Base-by-base conservation (phyloP, 2,329 filamentous ascomycete species). In the Ascocoryne sarcoides region DNA sequence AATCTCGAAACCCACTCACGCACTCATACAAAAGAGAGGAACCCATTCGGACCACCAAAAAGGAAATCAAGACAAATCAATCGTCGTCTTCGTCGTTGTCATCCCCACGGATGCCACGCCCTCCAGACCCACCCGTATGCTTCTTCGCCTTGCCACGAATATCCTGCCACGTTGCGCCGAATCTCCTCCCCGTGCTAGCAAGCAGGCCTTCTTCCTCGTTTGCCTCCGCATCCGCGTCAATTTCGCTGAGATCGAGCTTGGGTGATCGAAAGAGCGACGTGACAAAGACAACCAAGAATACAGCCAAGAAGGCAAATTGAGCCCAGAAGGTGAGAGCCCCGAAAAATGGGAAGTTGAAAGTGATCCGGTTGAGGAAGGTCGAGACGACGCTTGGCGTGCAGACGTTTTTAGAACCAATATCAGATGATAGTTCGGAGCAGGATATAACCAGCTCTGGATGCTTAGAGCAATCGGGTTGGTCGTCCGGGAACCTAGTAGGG, bases 251-350 rank as follows among this genome's bases (percentile, higher is more conserved):
- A 53, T 90, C 78, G 26, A 95, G 63, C 56, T 74, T 80, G 0
- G 90, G 89, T 1, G 87, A 79, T 31, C 83, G 79, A 70, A 96
- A 82, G 0, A 95, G 65, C 3, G 84, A 78, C 1, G 84, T 83
- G 16, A 87, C 44, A 52, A 95, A 84, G 10, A 94, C 80, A 40
- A 95, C 65, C 8, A 95, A 62, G 62, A 94, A 95, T 15, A 95
- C 71, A 23, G 64, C 82, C 32, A 98, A 65, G 65, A 98, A 96
- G 10, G 75, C 84, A 58, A 95, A 96, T 56, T 98, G 92, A 0
- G 88, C 85, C 88, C 89, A 98, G 62, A 96, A 98, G 51, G 86
- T 76, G n/a, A 96, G 67, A 9, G 82, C 79, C 9, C 92, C 92
- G 57, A 98, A 94, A 59, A 95, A 87, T 4, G 92, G 89, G 73